These are phyloP conservation scores for Quercus phellos DNA, from an alignment of 331 rosid genomes.

Conservation along the genomic window DNA sequence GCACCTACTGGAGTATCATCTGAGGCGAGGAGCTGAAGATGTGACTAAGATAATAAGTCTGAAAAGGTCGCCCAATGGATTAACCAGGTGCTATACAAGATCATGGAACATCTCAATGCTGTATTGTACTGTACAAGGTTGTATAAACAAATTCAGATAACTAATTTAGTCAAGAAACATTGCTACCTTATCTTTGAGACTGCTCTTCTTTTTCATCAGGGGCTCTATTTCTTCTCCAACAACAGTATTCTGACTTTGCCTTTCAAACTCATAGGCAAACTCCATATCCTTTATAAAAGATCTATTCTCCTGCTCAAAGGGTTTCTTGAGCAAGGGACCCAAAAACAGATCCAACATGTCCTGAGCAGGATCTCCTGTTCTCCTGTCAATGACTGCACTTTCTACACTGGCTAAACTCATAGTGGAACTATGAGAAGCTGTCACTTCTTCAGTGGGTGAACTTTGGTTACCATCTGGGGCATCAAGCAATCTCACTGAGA, in stretches of 20 bases:
- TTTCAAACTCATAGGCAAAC: slow-evolving; percentile 26
- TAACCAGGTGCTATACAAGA: background rate
- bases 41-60: background rate
- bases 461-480: slow-evolving; percentile 21
- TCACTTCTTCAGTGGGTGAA: slow-evolving; percentile 16
- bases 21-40: background rate
- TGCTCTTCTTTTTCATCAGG: slow-evolving; percentile 51
- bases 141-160: slow-evolving; percentile 15
- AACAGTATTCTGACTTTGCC: slow-evolving; percentile 28
- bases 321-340: slow-evolving; percentile 67
- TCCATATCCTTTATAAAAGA: slow-evolving; percentile 22
- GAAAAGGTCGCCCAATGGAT: background rate
- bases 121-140: slow-evolving; percentile 4
- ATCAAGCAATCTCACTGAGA: slow-evolving; percentile 25
- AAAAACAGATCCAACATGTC: slow-evolving; percentile 76
- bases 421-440: slow-evolving; percentile 23
- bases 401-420: slow-evolving; percentile 24
- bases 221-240: slow-evolving; percentile 39
- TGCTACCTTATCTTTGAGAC: slow-evolving; percentile 63
- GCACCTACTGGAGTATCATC: background rate
- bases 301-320: slow-evolving; percentile 39
- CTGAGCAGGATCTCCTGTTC: slow-evolving; percentile 61
- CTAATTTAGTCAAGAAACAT: slow-evolving; percentile 48
- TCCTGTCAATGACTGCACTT: slow-evolving; percentile 14
- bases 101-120: background rate